Conservation (phyloP, 169 alveolate genomes). For the Plasmodium knowlesi region DNA sequence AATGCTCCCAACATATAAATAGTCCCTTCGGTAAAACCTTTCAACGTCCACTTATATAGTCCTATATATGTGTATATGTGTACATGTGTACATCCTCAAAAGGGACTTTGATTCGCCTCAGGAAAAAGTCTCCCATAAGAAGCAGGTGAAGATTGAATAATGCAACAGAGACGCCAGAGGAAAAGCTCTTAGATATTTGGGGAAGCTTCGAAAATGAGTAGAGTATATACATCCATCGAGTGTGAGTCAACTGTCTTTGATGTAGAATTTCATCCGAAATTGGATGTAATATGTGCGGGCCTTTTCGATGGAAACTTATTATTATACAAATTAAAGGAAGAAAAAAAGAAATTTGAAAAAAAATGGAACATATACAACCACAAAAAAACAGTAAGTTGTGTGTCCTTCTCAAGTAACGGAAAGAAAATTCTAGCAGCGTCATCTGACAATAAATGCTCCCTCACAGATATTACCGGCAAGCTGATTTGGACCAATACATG, state of each 20-base stretch:
- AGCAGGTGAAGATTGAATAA: background rate
- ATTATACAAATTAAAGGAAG: slow-evolving; percentile 54
- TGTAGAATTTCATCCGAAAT: slow-evolving; percentile 63
- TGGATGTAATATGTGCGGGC: slow-evolving; percentile 63
- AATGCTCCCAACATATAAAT: background rate
- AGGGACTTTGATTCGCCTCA: background rate
- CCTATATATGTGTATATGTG: slow-evolving; percentile 1
- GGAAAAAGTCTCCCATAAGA: background rate
- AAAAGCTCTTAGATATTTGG: background rate
- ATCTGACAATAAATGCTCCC: slow-evolving; percentile 48
- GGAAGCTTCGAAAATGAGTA: slow-evolving; percentile 9
- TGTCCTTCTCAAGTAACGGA: slow-evolving; percentile 59
- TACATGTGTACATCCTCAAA: background rate
- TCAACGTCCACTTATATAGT: background rate
- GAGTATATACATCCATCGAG: slow-evolving; percentile 11
- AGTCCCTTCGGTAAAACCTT: background rate
- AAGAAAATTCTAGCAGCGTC: slow-evolving; percentile 55
- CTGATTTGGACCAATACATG: slow-evolving; percentile 41
- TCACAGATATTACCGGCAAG: slow-evolving; percentile 44
- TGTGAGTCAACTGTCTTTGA: slow-evolving; percentile 40
- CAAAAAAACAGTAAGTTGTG: slow-evolving; percentile 41
- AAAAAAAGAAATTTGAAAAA: slow-evolving; percentile 59
- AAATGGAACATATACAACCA: slow-evolving; percentile 37
- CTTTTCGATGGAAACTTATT: slow-evolving; percentile 44
- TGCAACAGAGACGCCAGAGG: background rate